A percentile compares a stretch with the other conserved stretches of the same genome.
Conservation (phyloP, 2,329 filamentous ascomycete genomes). For the Hypoxylon sp. region DNA sequence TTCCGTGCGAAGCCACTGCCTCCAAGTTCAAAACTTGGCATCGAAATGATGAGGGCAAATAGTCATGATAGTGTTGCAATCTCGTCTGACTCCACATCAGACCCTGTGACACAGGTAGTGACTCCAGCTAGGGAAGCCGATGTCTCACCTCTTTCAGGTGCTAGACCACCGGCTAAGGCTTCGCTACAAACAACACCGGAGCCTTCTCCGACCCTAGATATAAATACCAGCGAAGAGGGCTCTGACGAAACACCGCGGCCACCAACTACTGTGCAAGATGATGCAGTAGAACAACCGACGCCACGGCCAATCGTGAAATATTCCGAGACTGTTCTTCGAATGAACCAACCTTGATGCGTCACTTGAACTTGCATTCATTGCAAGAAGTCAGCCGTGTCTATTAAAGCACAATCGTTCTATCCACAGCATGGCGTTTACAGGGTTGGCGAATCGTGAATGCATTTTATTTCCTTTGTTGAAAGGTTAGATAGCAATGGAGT, state of each 20-base stretch:
- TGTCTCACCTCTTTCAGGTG: slow-evolving; percentile 49
- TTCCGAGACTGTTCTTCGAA: slow-evolving; percentile 32
- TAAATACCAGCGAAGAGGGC: slow-evolving; percentile 41
- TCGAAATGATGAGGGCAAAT: slow-evolving; percentile 98
- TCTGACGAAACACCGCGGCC: slow-evolving; percentile 64
- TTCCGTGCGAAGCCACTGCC: slow-evolving; percentile 70
- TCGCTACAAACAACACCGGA: slow-evolving; percentile 53
- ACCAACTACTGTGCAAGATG: slow-evolving; percentile 38
- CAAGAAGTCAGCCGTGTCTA: slow-evolving; percentile 3
- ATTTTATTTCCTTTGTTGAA: slow-evolving; percentile 50
- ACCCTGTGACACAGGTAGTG: slow-evolving; percentile 68
- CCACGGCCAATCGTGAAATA: slow-evolving; percentile 55
- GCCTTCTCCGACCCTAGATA: slow-evolving; percentile 44
- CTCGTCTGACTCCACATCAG: slow-evolving; percentile 65
- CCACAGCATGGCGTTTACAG: slow-evolving; percentile 51
- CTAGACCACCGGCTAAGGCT: slow-evolving; percentile 43
- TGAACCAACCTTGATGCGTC: slow-evolving; percentile 31
- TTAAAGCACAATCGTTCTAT: slow-evolving; percentile 37
- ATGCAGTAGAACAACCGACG: slow-evolving; percentile 59
- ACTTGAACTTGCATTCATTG: slow-evolving; percentile 1
- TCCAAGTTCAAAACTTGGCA: slow-evolving; percentile 89
- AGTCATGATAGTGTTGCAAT: slow-evolving; percentile 84
- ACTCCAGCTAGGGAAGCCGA: slow-evolving; percentile 63
- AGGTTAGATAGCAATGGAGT: slow-evolving; percentile 48
- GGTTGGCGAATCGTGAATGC: slow-evolving; percentile 43